phyloP scores from a whole-genome alignment of 176 grass and related monocot species.

The sorghum (Sorghum bicolor) region DNA sequence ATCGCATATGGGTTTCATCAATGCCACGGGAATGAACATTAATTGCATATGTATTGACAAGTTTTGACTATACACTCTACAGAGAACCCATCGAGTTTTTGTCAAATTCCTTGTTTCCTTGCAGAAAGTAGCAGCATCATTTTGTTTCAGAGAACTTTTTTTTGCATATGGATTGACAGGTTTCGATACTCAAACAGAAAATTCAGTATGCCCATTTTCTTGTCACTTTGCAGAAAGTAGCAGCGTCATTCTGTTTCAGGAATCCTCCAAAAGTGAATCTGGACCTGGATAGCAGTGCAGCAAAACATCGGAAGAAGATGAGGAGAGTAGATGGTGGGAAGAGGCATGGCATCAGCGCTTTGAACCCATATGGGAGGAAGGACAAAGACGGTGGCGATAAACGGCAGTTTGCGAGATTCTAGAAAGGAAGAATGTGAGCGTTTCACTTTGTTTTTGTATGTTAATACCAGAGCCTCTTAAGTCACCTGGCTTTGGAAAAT shows the following conservation, averaged over 20 bases:
- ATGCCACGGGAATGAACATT: not conserved
- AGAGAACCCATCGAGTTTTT: not conserved
- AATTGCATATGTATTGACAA: not conserved
- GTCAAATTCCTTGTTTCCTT: not conserved
- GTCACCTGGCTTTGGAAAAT: slow-evolving; percentile 19
- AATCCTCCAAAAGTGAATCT: slow-evolving; percentile 83
- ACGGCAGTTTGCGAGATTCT: slow-evolving; percentile 64
- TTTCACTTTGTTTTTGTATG: not conserved
- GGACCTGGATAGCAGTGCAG: slow-evolving; percentile 75
- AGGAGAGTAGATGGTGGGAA: slow-evolving; percentile 62
- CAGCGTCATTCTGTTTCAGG: slow-evolving; percentile 76
- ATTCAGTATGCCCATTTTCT: not conserved
- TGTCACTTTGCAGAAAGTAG: slow-evolving; percentile 57
- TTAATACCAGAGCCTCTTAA: not conserved
- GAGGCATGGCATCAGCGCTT: slow-evolving; percentile 57
- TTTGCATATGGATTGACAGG: not conserved
- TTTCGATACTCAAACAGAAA: not conserved
- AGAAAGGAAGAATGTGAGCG: not conserved
- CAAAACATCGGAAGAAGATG: slow-evolving; percentile 75
- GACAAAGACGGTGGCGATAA: slow-evolving; percentile 29
- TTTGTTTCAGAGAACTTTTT: not conserved
- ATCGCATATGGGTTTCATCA: not conserved
- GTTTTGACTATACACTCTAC: not conserved
- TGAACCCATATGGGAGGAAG: slow-evolving; percentile 75
- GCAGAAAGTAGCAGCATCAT: not conserved